Base-by-base conservation (phyloP, 2,329 filamentous ascomycete species). In the Apiospora hydei region DNA sequence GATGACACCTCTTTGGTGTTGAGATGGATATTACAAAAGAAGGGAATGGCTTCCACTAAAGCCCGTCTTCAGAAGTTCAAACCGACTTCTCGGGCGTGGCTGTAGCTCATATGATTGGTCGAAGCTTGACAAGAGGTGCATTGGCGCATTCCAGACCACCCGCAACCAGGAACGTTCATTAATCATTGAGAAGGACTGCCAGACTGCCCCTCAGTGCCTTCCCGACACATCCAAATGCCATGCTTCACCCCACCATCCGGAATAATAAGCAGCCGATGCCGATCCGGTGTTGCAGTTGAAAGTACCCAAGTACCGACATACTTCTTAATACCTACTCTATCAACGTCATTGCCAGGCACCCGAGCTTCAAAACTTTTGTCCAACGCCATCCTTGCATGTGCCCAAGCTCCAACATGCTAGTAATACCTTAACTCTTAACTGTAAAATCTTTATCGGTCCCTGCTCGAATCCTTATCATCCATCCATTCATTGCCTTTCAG, bases 391-490 rank as follows among this genome's bases (percentile, higher is more conserved):
- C 53, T 21, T 61, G 53, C 16, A 38, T 38, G 53, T 38, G 53
- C 53, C 30, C 16, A 61, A 61, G 53, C 53, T 38, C 53, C 49
- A 53, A 5, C 3, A 24, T n/a, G n/a, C 49, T 26, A 53, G 26
- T 14, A 53, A 1, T 13, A 6, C 51, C 30, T 61, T 26, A 38
- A 61, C 53, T 34, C 30, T 61, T 26, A 38, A 61, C 53, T 34
- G 53, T 64, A 64, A 64, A 64, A 64, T 64, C 57, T 64, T 64
- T 64, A 64, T 64, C 57, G 34, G 57, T 8, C 34, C 57, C 41
- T 14, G 24, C 57, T 11, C 14, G 8, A 61, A 61, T 61, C 30
- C 57, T 64, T 64, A 64, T 41, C 57, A 64, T 18, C 34, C 53
- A 21, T 21, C 51, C 26, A 34, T 57, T 57, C 26, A 34, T 57